phyloP scores from a whole-genome alignment of 208 protist genomes.

The Trypanosoma avium region DNA sequence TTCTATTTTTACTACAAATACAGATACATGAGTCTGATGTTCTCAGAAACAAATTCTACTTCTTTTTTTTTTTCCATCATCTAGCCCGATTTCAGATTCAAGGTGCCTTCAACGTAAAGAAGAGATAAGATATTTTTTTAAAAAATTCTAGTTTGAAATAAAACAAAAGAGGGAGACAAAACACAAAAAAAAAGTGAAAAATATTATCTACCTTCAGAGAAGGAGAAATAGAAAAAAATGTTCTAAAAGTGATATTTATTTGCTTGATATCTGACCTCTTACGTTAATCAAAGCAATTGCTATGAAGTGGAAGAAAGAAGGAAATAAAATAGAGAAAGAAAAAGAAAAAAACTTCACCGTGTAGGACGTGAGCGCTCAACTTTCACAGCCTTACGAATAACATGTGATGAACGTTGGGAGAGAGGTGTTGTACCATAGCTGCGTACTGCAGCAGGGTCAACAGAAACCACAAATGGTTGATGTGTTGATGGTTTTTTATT shows the following conservation, averaged over 20 bases:
- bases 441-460: conserved; percentile 31
- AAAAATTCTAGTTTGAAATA: too few species aligned
- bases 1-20: not conserved
- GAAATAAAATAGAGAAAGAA: not conserved
- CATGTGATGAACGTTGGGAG: conserved; percentile 7
- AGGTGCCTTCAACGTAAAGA: too few species aligned
- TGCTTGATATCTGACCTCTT: too few species aligned
- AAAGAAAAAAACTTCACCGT: conserved; percentile 1
- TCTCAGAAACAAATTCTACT: too few species aligned
- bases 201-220: not conserved
- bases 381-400: not conserved
- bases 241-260: not conserved
- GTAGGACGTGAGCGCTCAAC: not conserved
- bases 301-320: not conserved
- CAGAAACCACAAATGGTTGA: conserved; percentile 71
- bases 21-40: not conserved
- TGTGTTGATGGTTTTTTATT: conserved; percentile 15
- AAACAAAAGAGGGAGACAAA: too few species aligned
- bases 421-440: conserved; percentile 24
- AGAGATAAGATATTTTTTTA: too few species aligned
- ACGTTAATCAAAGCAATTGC: not conserved
- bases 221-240: not conserved
- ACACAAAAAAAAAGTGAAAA: not conserved
- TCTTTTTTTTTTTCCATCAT: too few species aligned
- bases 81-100: too few species aligned